A percentile compares a stretch with the other conserved stretches of the same genome.
phyloP scores from a whole-genome alignment of 768 basidiomycete genomes.

The Cantharellus anzutake region DNA sequence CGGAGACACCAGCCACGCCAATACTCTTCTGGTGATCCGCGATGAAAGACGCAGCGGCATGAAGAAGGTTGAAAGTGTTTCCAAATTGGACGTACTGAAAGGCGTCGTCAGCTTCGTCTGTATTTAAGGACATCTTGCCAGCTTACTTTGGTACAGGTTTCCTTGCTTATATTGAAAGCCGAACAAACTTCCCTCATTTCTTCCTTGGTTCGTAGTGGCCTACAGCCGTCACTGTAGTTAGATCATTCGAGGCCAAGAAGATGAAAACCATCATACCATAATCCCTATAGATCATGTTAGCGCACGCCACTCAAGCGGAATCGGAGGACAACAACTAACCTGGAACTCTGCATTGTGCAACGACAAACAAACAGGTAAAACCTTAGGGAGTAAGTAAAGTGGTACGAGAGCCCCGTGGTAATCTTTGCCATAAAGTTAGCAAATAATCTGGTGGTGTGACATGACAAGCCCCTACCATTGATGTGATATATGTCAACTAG shows the following conservation, averaged over 20 bases:
- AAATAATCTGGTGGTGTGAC: no score
- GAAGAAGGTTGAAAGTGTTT: constrained; percentile 90
- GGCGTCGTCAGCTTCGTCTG: background rate
- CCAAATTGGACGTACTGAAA: constrained; percentile 77
- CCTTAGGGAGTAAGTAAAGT: constrained; percentile 80
- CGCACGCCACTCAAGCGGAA: background rate
- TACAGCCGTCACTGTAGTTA: no score
- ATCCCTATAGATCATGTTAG: no score
- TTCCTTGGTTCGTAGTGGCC: constrained; percentile 80
- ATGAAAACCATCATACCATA: background rate
- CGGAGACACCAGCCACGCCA: constrained; percentile 91
- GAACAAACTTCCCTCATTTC: constrained; percentile 98
- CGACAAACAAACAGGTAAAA: constrained; percentile 77
- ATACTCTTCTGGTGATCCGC: constrained; percentile 82
- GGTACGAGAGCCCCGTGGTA: constrained; percentile 87
- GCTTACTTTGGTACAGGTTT: constrained; percentile 62
- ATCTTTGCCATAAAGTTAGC: constrained; percentile 21
- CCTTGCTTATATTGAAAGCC: constrained; percentile 93
- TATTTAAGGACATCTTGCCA: background rate
- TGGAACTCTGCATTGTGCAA: constrained; percentile 97
- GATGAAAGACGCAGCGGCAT: constrained; percentile 85
- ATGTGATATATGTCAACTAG: constrained; percentile 87
- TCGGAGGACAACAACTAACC: constrained; percentile 52
- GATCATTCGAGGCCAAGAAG: background rate
- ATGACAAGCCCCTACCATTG: constrained; percentile 35